Evolutionary conservation across 1,284 basidiomycete species (phyloP).

Genomic region (Pyrrhoderma noxium): DNA sequence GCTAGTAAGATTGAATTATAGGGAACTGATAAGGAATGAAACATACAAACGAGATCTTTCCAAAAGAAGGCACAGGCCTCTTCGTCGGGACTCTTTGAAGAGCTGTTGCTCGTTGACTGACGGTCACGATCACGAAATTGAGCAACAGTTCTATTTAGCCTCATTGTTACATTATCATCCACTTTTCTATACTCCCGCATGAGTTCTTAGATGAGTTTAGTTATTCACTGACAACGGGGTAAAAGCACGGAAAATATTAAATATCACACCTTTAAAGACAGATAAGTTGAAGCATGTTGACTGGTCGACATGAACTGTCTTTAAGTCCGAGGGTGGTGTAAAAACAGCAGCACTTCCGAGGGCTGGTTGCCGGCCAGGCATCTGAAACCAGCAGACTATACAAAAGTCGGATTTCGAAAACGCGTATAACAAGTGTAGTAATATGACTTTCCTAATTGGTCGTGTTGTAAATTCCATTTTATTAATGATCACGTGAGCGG

Average conservation of each 20-base stretch:
- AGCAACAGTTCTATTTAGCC: slow-evolving; percentile 77
- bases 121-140: slow-evolving; percentile 71
- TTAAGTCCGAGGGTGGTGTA: slow-evolving; percentile 45
- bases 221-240: background rate
- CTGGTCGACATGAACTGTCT: slow-evolving; percentile 53
- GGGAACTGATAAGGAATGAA: slow-evolving; percentile 11
- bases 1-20: background rate
- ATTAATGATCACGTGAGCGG: no score
- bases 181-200: slow-evolving; percentile 79
- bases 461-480: no score
- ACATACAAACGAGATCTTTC: slow-evolving; percentile 76
- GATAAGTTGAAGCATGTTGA: slow-evolving; percentile 74
- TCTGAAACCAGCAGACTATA: slow-evolving; percentile 20
- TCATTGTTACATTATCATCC: slow-evolving; percentile 79
- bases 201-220: slow-evolving; percentile 59
- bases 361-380: slow-evolving; percentile 45
- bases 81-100: slow-evolving; percentile 49
- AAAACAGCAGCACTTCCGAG: slow-evolving; percentile 66
- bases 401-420: no score
- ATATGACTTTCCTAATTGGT: no score
- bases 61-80: slow-evolving; percentile 76
- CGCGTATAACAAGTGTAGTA: no score
- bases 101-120: slow-evolving; percentile 27
- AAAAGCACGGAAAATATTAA: background rate
- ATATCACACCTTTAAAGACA: slow-evolving; percentile 68